phyloP scores from a whole-genome alignment of 306 rosid species.

The Pterocarpus santalinus region DNA sequence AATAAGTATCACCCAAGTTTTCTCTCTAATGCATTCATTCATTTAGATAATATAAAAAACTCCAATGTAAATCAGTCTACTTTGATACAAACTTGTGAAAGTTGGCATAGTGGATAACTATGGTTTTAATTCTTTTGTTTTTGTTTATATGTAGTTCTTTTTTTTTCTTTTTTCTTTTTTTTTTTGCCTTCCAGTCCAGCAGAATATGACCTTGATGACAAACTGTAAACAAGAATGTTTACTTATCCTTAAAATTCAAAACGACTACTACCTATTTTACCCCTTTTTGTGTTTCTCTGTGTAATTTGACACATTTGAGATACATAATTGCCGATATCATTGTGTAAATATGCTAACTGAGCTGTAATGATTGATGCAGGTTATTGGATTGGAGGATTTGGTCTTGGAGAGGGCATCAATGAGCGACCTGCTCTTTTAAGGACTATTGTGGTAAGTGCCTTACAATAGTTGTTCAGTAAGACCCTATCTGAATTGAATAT shows the following conservation, averaged over 20 bases:
- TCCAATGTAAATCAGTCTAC: too few species aligned
- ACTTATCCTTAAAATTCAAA: background rate
- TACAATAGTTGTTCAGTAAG: slow-evolving; percentile 17
- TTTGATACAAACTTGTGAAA: too few species aligned
- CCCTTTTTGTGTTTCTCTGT: background rate
- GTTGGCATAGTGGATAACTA: background rate
- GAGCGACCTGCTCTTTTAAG: slow-evolving; percentile 82
- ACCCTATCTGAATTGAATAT: slow-evolving; percentile 23
- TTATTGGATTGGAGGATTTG: slow-evolving; percentile 96
- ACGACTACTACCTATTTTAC: background rate
- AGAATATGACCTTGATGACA: background rate
- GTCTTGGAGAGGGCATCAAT: slow-evolving; percentile 88
- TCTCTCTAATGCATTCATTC: too few species aligned
- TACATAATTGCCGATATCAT: slow-evolving; percentile 1
- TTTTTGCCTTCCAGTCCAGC: background rate
- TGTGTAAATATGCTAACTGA: slow-evolving; percentile 16
- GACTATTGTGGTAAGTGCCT: slow-evolving; percentile 69
- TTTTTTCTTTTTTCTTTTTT: background rate
- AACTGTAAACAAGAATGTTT: background rate
- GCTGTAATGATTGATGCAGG: slow-evolving; percentile 60
- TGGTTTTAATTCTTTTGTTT: background rate
- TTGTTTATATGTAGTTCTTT: background rate
- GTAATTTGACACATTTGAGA: slow-evolving; percentile 21
- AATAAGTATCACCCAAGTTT: too few species aligned
- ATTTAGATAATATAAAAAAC: too few species aligned